Base-by-base conservation (phyloP, 257 asterid genomes). In the Fraxinus cuspidata region DNA sequence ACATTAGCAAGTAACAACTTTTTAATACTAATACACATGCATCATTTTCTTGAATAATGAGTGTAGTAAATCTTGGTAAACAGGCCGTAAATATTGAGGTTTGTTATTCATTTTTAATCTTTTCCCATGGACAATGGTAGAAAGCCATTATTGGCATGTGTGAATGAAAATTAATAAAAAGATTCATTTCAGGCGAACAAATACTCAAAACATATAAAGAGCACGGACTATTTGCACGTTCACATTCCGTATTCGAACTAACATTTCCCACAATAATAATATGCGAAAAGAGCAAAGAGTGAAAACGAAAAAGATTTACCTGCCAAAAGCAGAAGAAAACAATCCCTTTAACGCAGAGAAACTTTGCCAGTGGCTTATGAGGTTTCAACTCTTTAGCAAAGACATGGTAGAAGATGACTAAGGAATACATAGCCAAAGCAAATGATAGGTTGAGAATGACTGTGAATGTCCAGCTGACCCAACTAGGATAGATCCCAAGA, bases 301-400 rank as follows among this genome's bases (percentile, higher is more conserved):
- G 5, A 58, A 15, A 37, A 71, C 9, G 69, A 74, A 77, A 66
- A 70, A 18, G 0, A 1, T 28, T 76, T 82, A 94, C 99, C 99
- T 95, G 99, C 98, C 98, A 95, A 81, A 91, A 93, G 87, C 93
- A 79, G 91, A 95, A 91, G 97, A 95, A 95, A 78, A 95, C 97
- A 25, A 90, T 85, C 77, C 98, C 97, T 78, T 85, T 85, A 92
- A 93, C 88, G 88, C 98, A 91, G 78, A 95, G 84, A 79, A 95
- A 95, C 96, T 93, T 91, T 21, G 98, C 81, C 47, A 93, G 83
- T 19, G 99, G 99, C 79, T 85, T 90, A 81, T 93, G 99, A 21
- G 98, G 96, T 80, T 86, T 85, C 87, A 95, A 76, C 74, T 95
- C 98, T 82, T 89, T 89, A 16, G 94, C 90, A n/a, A 95, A 95